Base-by-base conservation (phyloP, 345 rosid species). In the Ricinus communis region DNA sequence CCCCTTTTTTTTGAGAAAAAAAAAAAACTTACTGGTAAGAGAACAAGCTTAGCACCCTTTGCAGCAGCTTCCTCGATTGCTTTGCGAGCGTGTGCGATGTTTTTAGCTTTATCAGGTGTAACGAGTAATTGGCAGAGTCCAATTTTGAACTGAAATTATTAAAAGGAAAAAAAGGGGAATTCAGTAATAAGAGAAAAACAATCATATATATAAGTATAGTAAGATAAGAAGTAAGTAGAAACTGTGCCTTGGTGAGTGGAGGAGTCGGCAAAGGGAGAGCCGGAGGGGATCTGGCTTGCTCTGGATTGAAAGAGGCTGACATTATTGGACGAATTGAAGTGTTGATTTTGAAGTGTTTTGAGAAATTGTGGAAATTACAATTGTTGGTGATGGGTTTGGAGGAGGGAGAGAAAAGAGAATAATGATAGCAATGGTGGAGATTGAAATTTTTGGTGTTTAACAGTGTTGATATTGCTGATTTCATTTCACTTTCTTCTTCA, bases 71-170 rank as follows among this genome's bases (percentile, higher is more conserved):
- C 89, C 58, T 84, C 86, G 28, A 95, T 87, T 14, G 89, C 89
- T 5, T 66, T 71, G 28, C 84, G 86, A 3, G 96, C 97, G 30
- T 86, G 90, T 6, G 86, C 86, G 19, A 95, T 89, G 81, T 95
- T 90, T 82, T 87, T 82, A 71, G 85, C 83, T 74, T 90, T 90
- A 67, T 95, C 97, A 10, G 87, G 57, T 21, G 96, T 85, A 25
- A 92, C 94, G 27, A 85, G 77, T 28, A 95, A 71, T 73, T 95
- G 97, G 78, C 99, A 95, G 63, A 90, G 74, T 69, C 92, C 94
- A 49, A 92, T 88, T 62, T 86, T 91, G 76, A 94, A 94, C 97
- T 91, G 78, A 25, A 76, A 16, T n/a, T 18, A 41, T 38, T 41
- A 21, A 53, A 58, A 67, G 40, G 16, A 18, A 30, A 59, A 66